A percentile compares a stretch with the other conserved stretches of the same genome.
phyloP scores from a whole-genome alignment of 1,139 yeast genomes.

The Debaryomycetaceae sp. region DNA sequence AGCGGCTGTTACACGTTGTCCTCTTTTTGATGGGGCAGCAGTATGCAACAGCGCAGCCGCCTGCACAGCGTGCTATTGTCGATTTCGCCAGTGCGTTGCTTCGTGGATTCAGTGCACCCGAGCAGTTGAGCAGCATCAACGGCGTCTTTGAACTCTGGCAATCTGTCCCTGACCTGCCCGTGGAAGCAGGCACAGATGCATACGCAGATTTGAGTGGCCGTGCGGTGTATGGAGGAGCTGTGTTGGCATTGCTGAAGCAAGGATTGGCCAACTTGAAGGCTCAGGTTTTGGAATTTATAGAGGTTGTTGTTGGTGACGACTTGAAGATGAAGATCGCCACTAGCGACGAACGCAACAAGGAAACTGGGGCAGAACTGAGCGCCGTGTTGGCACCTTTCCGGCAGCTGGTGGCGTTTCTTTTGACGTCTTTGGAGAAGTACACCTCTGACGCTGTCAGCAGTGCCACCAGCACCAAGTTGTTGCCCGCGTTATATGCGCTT shows the following conservation, averaged over 20 bases:
- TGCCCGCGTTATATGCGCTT: slow-evolving; percentile 36
- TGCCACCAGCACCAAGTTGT: slow-evolving; percentile 14
- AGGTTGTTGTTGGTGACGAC: slow-evolving; percentile 33
- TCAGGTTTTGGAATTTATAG: slow-evolving; percentile 50
- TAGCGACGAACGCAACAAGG: slow-evolving; percentile 35
- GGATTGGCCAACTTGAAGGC: slow-evolving; percentile 50
- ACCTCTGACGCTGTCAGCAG: slow-evolving; percentile 14
- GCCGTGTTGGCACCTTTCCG: slow-evolving; percentile 41
- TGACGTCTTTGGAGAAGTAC: slow-evolving; percentile 32
- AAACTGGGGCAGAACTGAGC: slow-evolving; percentile 17
- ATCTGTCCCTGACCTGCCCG: slow-evolving; percentile 36
- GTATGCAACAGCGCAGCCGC: slow-evolving; percentile 31
- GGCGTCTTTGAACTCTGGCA: slow-evolving; percentile 56
- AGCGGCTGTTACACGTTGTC: slow-evolving; percentile 63
- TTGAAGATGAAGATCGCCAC: slow-evolving; percentile 60
- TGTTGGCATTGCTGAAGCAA: slow-evolving; percentile 45
- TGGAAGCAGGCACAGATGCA: slow-evolving; percentile 36
- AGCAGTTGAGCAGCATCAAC: slow-evolving; percentile 60
- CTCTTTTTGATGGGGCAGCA: slow-evolving; percentile 79
- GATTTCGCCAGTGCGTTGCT: slow-evolving; percentile 72
- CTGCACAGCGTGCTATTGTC: slow-evolving; percentile 25
- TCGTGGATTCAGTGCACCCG: slow-evolving; percentile 60
- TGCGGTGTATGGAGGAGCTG: slow-evolving; percentile 61
- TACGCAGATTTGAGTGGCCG: slow-evolving; percentile 42
- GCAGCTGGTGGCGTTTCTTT: slow-evolving; percentile 33